Conservation (phyloP, 805 yeast genomes). For the Ogataea pilisensis region DNA sequence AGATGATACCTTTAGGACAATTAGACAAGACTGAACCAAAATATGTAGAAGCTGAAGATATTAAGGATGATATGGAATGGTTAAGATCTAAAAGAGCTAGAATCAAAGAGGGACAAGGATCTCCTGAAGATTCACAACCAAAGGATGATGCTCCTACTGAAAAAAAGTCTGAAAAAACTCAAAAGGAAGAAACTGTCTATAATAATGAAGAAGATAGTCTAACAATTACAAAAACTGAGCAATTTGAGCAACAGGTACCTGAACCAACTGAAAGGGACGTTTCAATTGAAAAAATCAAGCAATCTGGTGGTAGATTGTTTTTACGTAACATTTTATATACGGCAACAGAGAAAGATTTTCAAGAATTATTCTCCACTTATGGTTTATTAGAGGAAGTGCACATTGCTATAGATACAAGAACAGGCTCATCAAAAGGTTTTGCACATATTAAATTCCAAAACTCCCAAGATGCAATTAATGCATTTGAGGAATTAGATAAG, state of each 20-base stretch:
- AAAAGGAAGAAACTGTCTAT: no score
- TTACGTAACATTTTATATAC: slow-evolving; percentile 80
- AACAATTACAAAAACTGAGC: no score
- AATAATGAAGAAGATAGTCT: no score
- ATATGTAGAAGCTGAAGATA: slow-evolving; percentile 19
- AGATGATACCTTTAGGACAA: slow-evolving; percentile 36
- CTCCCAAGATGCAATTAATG: slow-evolving; percentile 69
- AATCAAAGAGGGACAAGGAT: slow-evolving; percentile 42
- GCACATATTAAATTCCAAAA: slow-evolving; percentile 76
- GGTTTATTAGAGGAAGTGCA: slow-evolving; percentile 88
- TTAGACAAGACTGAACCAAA: no score
- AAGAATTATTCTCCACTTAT: slow-evolving; percentile 54
- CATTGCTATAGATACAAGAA: slow-evolving; percentile 84
- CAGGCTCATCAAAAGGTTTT: slow-evolving; percentile 89
- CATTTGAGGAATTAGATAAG: slow-evolving; percentile 73
- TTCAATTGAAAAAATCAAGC: slow-evolving; percentile 46
- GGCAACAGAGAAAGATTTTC: slow-evolving; percentile 76
- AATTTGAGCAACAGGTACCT: no score
- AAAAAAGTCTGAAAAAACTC: not conserved
- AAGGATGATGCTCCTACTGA: slow-evolving; percentile 7
- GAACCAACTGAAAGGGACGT: slow-evolving; percentile 42
- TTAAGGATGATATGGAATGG: slow-evolving; percentile 77
- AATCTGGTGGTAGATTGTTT: slow-evolving; percentile 83
- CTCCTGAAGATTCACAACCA: slow-evolving; percentile 1
- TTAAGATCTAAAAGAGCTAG: slow-evolving; percentile 68